Conservation (phyloP, 225 moss, liverwort and hornwort species). For the Lunularia cruciata region DNA sequence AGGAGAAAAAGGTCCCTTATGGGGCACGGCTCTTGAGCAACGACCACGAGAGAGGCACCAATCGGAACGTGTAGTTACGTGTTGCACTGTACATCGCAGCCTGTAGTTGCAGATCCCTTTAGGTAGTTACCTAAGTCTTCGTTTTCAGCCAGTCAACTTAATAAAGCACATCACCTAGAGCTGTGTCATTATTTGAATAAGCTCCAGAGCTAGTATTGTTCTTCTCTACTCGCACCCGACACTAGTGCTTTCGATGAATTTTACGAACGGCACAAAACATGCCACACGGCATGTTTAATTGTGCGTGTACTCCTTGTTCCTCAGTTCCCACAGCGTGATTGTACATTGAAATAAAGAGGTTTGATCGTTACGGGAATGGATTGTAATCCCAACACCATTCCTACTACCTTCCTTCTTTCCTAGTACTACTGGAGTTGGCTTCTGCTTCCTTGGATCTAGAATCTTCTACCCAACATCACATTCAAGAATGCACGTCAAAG, state of each 20-base stretch:
- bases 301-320: slow-evolving; percentile 10
- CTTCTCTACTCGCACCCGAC: neutral
- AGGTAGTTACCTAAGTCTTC: slow-evolving; percentile 7
- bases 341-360: slow-evolving; percentile 24
- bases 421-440: too few relatives aligned
- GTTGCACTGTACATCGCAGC: slow-evolving; percentile 24
- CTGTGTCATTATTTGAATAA: neutral
- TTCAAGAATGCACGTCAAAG: too few relatives aligned
- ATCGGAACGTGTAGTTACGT: slow-evolving; percentile 24
- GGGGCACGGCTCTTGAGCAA: slow-evolving; percentile 9
- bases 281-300: slow-evolving; percentile 1
- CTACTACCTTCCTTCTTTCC: too few relatives aligned
- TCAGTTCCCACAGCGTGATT: slow-evolving; percentile 10
- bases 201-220: slow-evolving; percentile 2
- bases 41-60: neutral
- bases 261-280: neutral
- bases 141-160: neutral
- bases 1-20: slow-evolving; percentile 1
- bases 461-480: too few relatives aligned
- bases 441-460: too few relatives aligned
- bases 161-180: slow-evolving; percentile 24
- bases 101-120: slow-evolving; percentile 26
- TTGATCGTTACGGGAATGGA: too few relatives aligned
- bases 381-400: too few relatives aligned
- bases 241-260: neutral